Evolutionary conservation across 2,329 filamentous ascomycete genomes (phyloP).

Genomic region (Akanthomyces lecanii): DNA sequence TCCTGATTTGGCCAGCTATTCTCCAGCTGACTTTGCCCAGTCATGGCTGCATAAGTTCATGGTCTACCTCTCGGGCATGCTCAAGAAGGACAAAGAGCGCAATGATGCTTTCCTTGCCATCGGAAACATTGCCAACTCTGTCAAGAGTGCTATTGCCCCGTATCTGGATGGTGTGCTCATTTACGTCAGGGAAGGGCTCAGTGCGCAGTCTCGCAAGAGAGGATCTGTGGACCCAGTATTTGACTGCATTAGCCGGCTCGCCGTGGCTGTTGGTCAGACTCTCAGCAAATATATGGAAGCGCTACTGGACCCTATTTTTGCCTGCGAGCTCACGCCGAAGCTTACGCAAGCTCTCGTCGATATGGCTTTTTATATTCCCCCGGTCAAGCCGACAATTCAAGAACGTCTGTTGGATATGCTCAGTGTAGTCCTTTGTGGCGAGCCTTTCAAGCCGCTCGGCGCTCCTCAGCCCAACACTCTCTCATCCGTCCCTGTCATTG

Average conservation of each 20-base stretch:
- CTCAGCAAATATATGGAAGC: conserved; percentile 98
- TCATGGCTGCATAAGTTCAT: conserved; percentile 93
- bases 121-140: conserved; percentile 91
- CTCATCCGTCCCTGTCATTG: conserved; percentile 73
- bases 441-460: conserved; percentile 86
- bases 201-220: conserved; percentile 66
- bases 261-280: conserved; percentile 91
- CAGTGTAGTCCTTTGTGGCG: conserved; percentile 86
- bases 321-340: conserved; percentile 88
- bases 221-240: conserved; percentile 77
- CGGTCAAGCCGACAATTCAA: conserved; percentile 88
- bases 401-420: conserved; percentile 92
- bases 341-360: conserved; percentile 94
- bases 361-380: conserved; percentile 98
- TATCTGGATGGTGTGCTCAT: conserved; percentile 93
- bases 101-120: conserved; percentile 95
- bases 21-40: conserved; percentile 82
- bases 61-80: conserved; percentile 87
- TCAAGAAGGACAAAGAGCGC: conserved; percentile 91
- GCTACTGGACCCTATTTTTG: conserved; percentile 91
- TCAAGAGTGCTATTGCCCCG: conserved; percentile 89
- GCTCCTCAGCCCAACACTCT: conserved; percentile 82
- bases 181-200: conserved; percentile 87
- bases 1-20: conserved; percentile 87
- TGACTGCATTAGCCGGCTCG: conserved; percentile 94